A percentile compares a stretch with the other conserved stretches of the same genome.
phyloP scores from a whole-genome alignment of 2,329 filamentous ascomycete genomes.

The Exophiala xenobiotica region DNA sequence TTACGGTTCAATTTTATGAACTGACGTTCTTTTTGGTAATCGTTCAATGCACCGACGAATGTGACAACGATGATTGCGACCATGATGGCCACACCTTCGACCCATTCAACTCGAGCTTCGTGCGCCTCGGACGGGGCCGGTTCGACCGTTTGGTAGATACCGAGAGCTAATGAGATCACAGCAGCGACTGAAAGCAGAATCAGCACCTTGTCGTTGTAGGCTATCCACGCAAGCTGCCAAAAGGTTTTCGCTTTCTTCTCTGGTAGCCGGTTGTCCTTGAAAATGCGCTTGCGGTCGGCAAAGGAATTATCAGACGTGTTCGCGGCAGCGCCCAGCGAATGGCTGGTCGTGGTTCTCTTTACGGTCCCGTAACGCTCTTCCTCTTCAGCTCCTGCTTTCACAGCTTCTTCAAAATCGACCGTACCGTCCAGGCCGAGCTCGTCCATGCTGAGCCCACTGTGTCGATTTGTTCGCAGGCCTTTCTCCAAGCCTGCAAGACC shows the following conservation, averaged over 20 bases:
- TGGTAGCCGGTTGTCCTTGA: conserved; percentile 65
- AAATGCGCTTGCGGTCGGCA: conserved; percentile 67
- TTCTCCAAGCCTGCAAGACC: conserved; percentile 71
- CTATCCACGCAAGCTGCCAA: conserved; percentile 68
- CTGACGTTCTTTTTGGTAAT: conserved; percentile 79
- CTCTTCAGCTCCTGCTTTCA: conserved; percentile 30
- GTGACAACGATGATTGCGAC: conserved; percentile 75
- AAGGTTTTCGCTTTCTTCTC: conserved; percentile 67
- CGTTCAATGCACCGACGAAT: conserved; percentile 72
- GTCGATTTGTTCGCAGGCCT: conserved; percentile 66
- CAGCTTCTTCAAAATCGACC: conserved; percentile 67
- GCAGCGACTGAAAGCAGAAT: conserved; percentile 68
- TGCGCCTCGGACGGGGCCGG: conserved; percentile 26
- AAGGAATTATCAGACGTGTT: conserved; percentile 39
- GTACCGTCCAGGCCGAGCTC: conserved; percentile 64
- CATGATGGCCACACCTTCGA: conserved; percentile 77
- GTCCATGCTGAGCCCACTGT: conserved; percentile 67
- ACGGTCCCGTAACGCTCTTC: conserved; percentile 24
- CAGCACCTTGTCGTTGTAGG: conserved; percentile 75
- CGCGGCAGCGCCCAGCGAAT: conserved; percentile 24
- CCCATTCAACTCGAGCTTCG: conserved; percentile 69
- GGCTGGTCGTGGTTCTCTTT: conserved; percentile 24
- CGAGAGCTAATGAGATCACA: conserved; percentile 68
- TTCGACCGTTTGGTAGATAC: conserved; percentile 55
- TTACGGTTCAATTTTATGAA: conserved; percentile 79